phyloP scores from a whole-genome alignment of 148 eudicot species.

The Silene conica region DNA sequence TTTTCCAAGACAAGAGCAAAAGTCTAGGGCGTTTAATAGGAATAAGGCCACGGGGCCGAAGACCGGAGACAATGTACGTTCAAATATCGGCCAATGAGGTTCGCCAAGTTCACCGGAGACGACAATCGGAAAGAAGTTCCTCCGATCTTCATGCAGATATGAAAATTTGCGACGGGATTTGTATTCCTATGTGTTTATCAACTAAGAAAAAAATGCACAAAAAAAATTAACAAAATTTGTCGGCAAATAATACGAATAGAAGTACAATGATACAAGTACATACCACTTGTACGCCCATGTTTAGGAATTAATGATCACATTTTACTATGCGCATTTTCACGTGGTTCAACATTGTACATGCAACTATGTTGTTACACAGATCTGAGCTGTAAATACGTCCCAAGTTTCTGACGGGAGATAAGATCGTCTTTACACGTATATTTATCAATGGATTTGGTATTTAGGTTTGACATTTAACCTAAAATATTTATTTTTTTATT shows the following conservation, averaged over 20 bases:
- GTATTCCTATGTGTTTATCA: slow-evolving; percentile 39
- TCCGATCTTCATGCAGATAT: slow-evolving; percentile 13
- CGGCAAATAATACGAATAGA: neutral
- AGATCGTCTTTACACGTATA: no score
- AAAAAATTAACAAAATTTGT: neutral
- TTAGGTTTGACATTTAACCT: no score
- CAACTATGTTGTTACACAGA: no score
- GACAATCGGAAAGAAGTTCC: neutral
- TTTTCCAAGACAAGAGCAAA: slow-evolving; percentile 58
- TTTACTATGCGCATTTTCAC: neutral
- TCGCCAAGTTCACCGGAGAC: slow-evolving; percentile 1
- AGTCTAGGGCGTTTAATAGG: slow-evolving; percentile 55
- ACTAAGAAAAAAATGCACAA: neutral
- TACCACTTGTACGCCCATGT: slow-evolving; percentile 6
- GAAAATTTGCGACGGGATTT: slow-evolving; percentile 32
- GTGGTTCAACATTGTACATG: slow-evolving; percentile 10
- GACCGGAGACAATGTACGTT: slow-evolving; percentile 18
- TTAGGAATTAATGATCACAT: neutral
- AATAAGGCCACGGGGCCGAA: slow-evolving; percentile 32
- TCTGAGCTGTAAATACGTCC: no score
- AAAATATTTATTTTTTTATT: no score
- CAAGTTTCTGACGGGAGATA: no score
- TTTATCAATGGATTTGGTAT: no score
- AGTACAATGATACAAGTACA: no score
- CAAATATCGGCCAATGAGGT: slow-evolving; percentile 6